Conservation (phyloP, 108 stramenopile species). For the Mediolabrus comicus region DNA sequence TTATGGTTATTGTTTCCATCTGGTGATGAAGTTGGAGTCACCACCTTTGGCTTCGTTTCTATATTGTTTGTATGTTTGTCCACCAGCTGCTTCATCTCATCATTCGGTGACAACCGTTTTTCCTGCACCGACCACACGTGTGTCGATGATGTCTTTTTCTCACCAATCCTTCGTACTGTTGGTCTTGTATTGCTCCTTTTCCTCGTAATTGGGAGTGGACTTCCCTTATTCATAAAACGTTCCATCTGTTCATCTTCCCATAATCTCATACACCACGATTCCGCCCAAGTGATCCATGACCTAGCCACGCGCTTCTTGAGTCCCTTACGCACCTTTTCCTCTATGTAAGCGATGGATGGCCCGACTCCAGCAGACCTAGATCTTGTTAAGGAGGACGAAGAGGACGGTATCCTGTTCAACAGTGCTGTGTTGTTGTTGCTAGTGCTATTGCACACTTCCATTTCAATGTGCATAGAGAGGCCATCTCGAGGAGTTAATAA, state of each 20-base stretch:
- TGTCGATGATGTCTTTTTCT: constrained; percentile 6
- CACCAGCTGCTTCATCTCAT: background rate
- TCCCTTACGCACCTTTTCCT: constrained; percentile 13
- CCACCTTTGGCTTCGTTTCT: background rate
- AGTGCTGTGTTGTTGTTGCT: constrained; percentile 11
- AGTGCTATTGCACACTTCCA: constrained; percentile 15
- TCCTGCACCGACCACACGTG: background rate
- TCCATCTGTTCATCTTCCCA: constrained; percentile 46
- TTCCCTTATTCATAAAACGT: constrained; percentile 2
- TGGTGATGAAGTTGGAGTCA: background rate
- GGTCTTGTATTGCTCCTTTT: constrained; percentile 22
- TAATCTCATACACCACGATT: constrained; percentile 37
- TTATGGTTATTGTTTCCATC: background rate
- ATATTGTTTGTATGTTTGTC: background rate
- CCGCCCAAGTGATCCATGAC: constrained; percentile 43
- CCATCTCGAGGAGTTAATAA: constrained; percentile 9
- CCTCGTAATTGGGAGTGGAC: background rate
- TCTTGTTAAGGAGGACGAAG: constrained; percentile 18
- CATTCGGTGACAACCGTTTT: background rate
- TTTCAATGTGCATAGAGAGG: constrained; percentile 45
- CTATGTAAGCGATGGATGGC: constrained; percentile 24
- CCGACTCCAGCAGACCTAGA: constrained; percentile 10
- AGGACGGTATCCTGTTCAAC: constrained; percentile 6
- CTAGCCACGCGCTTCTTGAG: constrained; percentile 27
- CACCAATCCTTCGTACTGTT: constrained; percentile 22